Evolutionary conservation across 371 early-diverging fungal species (phyloP), one percentile per base, ranked within the genome.

Genomic region (Apophysomyces sp.): DNA sequence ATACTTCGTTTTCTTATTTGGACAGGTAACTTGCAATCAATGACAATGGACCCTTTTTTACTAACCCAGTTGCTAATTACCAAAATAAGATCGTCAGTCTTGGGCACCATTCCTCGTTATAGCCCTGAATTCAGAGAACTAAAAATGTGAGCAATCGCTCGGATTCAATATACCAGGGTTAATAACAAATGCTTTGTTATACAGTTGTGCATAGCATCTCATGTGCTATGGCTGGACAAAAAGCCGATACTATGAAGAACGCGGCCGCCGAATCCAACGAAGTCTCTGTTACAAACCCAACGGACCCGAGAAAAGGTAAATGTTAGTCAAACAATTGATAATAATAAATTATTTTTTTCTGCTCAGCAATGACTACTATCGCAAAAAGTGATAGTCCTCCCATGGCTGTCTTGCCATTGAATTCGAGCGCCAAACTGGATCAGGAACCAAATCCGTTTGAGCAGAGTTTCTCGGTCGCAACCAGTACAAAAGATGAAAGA

Each of bases 391-490:
- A 66, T 34, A 71, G 71, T 30, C 71, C 79, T 2, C 72, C 76
- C 15, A 70, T 78, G 74, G 79, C 76, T 3, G 74, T 70, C 3
- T 44, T 73, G 15, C 76, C 74, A 13, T 55, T 77, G 12, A 74
- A 74, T 44, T 58, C 79, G 16, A 72, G 72, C 34, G 60, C 84
- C 18, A 92, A 92, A 61, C 79, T 92, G 55, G 88, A 90, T 68
- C 78, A 85, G 65, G 94, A 94, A 61, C 92, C 91, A n/a, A 94
- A 94, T 77, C 94, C 93, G 21, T 94, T 94, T 64, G 94, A 92
- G 62, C 85, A 90, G 64, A 91, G 90, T 60, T 94, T 94, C 65
- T 86, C 89, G 2, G 74, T 81, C 28, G 68, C 28, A 57, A 62
- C 61, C 51, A 60, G n/a, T 66, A 58, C 41, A 24, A 58, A 58